phyloP scores from a whole-genome alignment of 176 grass and related monocot species.

The Bromus sterilis region DNA sequence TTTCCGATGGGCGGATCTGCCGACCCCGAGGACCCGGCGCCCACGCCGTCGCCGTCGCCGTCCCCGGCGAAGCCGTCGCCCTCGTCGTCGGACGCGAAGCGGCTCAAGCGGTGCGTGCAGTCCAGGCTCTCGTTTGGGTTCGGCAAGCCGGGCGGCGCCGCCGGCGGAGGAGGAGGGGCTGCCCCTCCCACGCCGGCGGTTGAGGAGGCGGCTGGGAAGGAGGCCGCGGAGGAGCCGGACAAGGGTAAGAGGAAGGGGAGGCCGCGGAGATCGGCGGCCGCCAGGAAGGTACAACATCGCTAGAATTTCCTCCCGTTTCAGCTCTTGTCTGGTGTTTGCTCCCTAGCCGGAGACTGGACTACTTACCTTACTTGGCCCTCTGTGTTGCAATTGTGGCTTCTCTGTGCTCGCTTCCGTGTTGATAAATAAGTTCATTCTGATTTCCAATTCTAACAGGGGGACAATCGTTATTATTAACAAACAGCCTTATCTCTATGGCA shows the following conservation, averaged over 20 bases:
- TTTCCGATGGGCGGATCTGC: conserved; percentile 30
- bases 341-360: neutral
- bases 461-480: too few species aligned
- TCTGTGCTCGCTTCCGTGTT: neutral
- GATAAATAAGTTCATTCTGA: neutral
- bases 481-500: too few species aligned
- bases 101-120: conserved; percentile 42
- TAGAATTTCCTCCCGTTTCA: neutral
- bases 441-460: neutral
- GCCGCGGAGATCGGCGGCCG: conserved; percentile 7
- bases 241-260: conserved; percentile 19
- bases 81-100: conserved; percentile 23
- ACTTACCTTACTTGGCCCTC: neutral
- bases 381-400: neutral
- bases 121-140: conserved; percentile 48
- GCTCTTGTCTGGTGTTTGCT: neutral
- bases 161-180: neutral
- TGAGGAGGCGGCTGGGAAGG: neutral
- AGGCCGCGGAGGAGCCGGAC: neutral
- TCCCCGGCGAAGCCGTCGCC: conserved; percentile 29
- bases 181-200: neutral
- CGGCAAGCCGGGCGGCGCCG: neutral
- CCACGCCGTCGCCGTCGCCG: conserved; percentile 23
- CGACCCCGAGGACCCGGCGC: conserved; percentile 21
- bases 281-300: conserved; percentile 30